Conservation (phyloP, 352 stramenopile genomes). For the Pythium plurisporium region DNA sequence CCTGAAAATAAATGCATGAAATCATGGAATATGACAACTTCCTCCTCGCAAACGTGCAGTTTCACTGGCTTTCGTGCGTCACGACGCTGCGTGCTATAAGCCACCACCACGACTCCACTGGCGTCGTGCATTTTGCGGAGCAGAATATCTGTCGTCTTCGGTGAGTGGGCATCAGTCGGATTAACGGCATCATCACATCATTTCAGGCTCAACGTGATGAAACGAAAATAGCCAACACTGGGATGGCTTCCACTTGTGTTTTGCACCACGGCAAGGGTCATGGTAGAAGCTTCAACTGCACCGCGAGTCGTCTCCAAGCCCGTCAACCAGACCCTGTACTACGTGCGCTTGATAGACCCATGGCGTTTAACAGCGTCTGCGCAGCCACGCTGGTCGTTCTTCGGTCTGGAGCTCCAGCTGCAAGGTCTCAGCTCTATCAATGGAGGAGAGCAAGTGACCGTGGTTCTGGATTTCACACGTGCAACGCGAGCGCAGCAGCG, state of each 20-base stretch:
- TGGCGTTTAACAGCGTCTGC: not conserved
- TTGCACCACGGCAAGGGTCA: not conserved
- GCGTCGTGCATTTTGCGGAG: too few relatives aligned
- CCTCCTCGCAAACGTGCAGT: too few relatives aligned
- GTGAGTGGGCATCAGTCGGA: too few relatives aligned
- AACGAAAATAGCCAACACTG: not conserved
- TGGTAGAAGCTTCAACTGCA: not conserved
- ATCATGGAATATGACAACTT: too few relatives aligned
- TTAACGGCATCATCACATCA: too few relatives aligned
- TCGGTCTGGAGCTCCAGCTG: slow-evolving; percentile 17
- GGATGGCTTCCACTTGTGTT: not conserved
- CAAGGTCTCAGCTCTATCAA: not conserved
- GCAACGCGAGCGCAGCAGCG: slow-evolving; percentile 1
- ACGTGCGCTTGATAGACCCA: slow-evolving; percentile 19
- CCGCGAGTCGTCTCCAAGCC: not conserved
- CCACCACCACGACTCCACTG: too few relatives aligned
- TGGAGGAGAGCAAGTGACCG: not conserved
- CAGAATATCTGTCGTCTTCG: too few relatives aligned
- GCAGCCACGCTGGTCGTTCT: slow-evolving; percentile 15
- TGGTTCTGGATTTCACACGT: slow-evolving; percentile 1
- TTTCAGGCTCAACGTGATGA: too few relatives aligned
- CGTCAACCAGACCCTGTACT: slow-evolving; percentile 13
- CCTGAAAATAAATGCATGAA: too few relatives aligned
- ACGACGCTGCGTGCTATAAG: too few relatives aligned
- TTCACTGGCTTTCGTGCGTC: too few relatives aligned